Evolutionary conservation across 129 eudicot genomes (phyloP), one percentile per base, ranked within the genome.

Genomic region (Artemisia tridentata): DNA sequence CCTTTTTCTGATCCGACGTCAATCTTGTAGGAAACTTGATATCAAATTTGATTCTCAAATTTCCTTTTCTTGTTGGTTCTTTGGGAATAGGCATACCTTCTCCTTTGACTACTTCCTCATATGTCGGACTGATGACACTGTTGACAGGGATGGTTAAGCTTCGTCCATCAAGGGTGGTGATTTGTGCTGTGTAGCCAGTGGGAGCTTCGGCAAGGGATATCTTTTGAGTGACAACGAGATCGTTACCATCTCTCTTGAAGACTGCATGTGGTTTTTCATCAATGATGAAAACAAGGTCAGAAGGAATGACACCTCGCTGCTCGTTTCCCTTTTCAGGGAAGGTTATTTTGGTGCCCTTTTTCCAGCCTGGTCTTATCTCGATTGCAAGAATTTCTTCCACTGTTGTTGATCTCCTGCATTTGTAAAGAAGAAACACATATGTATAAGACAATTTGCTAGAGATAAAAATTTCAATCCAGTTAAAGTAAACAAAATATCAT

Each of bases 281-380:
- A 17, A 90, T 85, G 13, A 87, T 87, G 84, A 90, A 90, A 7
- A 90, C 88, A 9, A 90, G 89, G 63, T 90, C 97, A 0, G 97
- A 79, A 45, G 97, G 97, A 72, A 87, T 85, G 34, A 87, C 79
- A 31, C 97, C 97, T 23, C 95, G 73, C 55, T 87, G 89, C 57
- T 87, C 95, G 56, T 85, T 85, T 45, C 97, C 97, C 63, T 90
- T 90, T 65, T 90, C 86, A 9, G 91, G 95, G 14, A 90, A 90
- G 21, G 97, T 90, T 41, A 90, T 90, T 81, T 90, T 90, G n/a
- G 97, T 90, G 56, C 97, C 97, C 68, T 90, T 90, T 58, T 90
- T 90, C 97, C 97, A 90, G 18, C 97, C 97, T 1, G 97, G 91
- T 77, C 81, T 90, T 62, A 90, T 90, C 75, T 87, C 97, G 15